Base-by-base conservation (phyloP, 176 grass and related monocot species). In the Carex cristatella region DNA sequence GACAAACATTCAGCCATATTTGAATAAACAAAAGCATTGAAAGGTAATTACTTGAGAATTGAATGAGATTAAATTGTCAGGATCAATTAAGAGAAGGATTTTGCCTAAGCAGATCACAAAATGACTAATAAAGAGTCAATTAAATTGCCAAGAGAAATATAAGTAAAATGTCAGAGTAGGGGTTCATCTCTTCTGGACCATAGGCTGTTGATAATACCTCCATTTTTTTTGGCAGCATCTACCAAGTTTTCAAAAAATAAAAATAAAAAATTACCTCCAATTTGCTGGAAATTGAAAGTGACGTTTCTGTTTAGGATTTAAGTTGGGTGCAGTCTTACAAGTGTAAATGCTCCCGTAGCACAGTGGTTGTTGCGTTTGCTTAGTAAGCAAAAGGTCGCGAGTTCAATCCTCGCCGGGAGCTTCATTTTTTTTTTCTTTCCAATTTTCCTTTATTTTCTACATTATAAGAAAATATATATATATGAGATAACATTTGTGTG, bases 351-450 rank as follows among this genome's bases (percentile, higher is more conserved):
- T 89, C 90, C 85, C 82, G 70, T 94, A 91, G 85, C 89, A 89
- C 90, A 91, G 87, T 87, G 87, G 87, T 89, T 91, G 83, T 83
- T 94, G 90, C 91, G 90, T 94, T 92, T 88, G 86, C 91, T 97
- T 97, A 89, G 91, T 97, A 97, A 97, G 89, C 88, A 86, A 94
- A 93, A 97, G 91, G 94, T 87, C 91, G 89, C 86, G 89, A 92
- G 68, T 71, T 71, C 68, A 71, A 71, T 46, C 68, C 68, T 71
- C 68, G 37, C 68, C 38, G 68, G 68, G 68, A 71, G 68, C 68
- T 71, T 44, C 38, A 44, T 19, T 71, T 70, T 69, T 69, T 64
- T 4, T 46, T 7, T 33, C 11, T 65, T 31, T 31, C 32, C 0
- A 49, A 10, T 18, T 42, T 69, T 42, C 13, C 12, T 71, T 71